phyloP scores from a whole-genome alignment of 352 stramenopile genomes.

The Phytopythium vexans region DNA sequence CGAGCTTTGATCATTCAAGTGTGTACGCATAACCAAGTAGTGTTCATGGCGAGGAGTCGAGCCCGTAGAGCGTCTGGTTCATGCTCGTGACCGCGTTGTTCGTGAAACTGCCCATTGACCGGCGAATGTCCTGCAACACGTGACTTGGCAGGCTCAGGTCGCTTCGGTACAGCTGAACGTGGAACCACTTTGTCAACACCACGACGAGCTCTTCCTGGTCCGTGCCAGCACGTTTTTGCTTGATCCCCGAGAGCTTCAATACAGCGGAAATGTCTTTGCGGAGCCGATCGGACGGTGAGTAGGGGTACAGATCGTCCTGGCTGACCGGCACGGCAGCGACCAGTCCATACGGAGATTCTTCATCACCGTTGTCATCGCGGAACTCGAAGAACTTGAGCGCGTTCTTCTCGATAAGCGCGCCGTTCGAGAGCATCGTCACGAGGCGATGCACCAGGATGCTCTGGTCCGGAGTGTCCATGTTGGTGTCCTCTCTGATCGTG shows the following conservation, averaged over 20 bases:
- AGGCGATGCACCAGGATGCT: conserved; percentile 27
- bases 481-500: conserved; percentile 49
- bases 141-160: conserved; percentile 9
- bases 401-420: conserved; percentile 29
- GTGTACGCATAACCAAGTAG: conserved; percentile 17
- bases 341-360: conserved; percentile 12
- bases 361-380: conserved; percentile 7
- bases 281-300: conserved; percentile 16
- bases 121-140: conserved; percentile 14
- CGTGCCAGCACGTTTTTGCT: conserved; percentile 1
- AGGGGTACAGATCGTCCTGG: conserved; percentile 27
- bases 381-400: conserved; percentile 30
- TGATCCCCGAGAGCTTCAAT: conserved; percentile 23
- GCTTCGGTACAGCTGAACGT: conserved; percentile 15
- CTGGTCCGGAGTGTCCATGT: conserved; percentile 16
- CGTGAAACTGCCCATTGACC: conserved; percentile 10
- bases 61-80: conserved; percentile 19
- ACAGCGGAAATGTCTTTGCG: conserved; percentile 18
- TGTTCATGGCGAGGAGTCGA: background rate
- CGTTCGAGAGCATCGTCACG: conserved; percentile 16
- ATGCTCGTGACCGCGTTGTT: conserved; percentile 30
- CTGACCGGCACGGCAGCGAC: conserved; percentile 20
- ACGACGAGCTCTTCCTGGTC: conserved; percentile 17
- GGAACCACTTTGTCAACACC: conserved; percentile 18
- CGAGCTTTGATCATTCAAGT: conserved; percentile 5